Conservation (phyloP, 305 asterid genomes). For the Rubia tinctorum region DNA sequence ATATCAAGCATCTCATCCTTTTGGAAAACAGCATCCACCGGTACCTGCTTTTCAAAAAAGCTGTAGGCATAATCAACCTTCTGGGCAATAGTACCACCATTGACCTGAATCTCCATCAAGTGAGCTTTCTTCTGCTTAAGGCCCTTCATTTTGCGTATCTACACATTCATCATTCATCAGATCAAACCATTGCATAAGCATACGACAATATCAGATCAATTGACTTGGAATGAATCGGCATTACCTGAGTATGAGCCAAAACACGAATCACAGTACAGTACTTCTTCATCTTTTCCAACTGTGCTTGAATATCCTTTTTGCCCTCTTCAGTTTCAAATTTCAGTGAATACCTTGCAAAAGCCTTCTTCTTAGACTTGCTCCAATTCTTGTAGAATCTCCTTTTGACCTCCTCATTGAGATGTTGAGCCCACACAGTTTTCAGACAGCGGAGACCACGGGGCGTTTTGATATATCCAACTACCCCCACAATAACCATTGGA, state of each 20-base stretch:
- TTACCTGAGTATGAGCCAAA: slow-evolving; percentile 30
- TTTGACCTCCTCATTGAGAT: slow-evolving; percentile 75
- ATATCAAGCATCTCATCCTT: slow-evolving; percentile 89
- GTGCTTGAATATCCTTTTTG: slow-evolving; percentile 61
- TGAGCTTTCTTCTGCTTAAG: slow-evolving; percentile 87
- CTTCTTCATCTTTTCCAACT: slow-evolving; percentile 75
- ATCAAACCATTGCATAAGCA: background rate
- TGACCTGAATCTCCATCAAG: slow-evolving; percentile 79
- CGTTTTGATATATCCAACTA: slow-evolving; percentile 83
- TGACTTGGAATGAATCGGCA: background rate
- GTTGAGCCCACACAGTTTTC: slow-evolving; percentile 90
- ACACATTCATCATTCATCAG: slow-evolving; percentile 4
- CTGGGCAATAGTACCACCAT: slow-evolving; percentile 79
- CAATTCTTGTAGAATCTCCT: slow-evolving; percentile 89
- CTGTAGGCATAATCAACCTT: slow-evolving; percentile 74
- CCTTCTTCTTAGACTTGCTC: slow-evolving; percentile 89
- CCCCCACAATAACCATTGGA: slow-evolving; percentile 77
- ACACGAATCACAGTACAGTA: slow-evolving; percentile 67
- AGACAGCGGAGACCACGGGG: slow-evolving; percentile 89
- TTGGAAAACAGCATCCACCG: slow-evolving; percentile 80
- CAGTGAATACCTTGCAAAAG: slow-evolving; percentile 66
- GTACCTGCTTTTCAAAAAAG: slow-evolving; percentile 86
- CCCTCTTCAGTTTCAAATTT: slow-evolving; percentile 68
- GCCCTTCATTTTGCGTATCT: slow-evolving; percentile 88
- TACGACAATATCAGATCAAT: too few relatives aligned